phyloP scores from a whole-genome alignment of 1,139 yeast genomes.

The Zygosaccharomyces pseudobailii region DNA sequence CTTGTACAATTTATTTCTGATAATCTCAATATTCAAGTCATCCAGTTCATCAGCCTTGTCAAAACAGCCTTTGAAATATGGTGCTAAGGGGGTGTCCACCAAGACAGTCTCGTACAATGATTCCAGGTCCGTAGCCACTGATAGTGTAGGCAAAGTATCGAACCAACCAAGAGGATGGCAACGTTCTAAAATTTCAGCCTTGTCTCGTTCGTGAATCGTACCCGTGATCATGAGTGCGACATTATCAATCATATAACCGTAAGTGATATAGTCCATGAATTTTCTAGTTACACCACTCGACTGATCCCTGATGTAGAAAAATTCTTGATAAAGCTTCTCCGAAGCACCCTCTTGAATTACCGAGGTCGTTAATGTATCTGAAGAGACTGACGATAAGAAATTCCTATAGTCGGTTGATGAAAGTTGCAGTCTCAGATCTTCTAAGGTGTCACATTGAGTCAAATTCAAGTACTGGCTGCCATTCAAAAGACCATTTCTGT shows the following conservation, averaged over 20 bases:
- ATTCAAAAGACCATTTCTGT: conserved; percentile 76
- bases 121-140: conserved; percentile 92
- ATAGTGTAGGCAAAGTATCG: conserved; percentile 90
- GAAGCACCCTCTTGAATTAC: conserved; percentile 76
- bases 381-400: conserved; percentile 75
- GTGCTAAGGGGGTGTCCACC: conserved; percentile 95
- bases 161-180: conserved; percentile 99
- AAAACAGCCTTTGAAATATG: conserved; percentile 87
- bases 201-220: conserved; percentile 90
- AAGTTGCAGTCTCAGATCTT: conserved; percentile 87
- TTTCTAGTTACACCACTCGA: conserved; percentile 74
- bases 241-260: conserved; percentile 98
- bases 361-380: conserved; percentile 71
- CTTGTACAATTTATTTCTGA: conserved; percentile 85
- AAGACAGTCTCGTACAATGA: conserved; percentile 90
- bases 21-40: conserved; percentile 91
- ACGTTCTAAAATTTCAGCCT: conserved; percentile 76
- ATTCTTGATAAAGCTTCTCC: conserved; percentile 72
- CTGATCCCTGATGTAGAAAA: conserved; percentile 78
- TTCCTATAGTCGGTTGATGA: conserved; percentile 95
- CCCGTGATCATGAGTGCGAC: conserved; percentile 96
- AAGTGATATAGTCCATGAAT: conserved; percentile 86
- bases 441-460: conserved; percentile 93
- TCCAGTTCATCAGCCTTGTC: conserved; percentile 86
- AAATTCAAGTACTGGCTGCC: conserved; percentile 80